Conservation (phyloP, 768 basidiomycete genomes). For the Phlegmacium glaucopus region DNA sequence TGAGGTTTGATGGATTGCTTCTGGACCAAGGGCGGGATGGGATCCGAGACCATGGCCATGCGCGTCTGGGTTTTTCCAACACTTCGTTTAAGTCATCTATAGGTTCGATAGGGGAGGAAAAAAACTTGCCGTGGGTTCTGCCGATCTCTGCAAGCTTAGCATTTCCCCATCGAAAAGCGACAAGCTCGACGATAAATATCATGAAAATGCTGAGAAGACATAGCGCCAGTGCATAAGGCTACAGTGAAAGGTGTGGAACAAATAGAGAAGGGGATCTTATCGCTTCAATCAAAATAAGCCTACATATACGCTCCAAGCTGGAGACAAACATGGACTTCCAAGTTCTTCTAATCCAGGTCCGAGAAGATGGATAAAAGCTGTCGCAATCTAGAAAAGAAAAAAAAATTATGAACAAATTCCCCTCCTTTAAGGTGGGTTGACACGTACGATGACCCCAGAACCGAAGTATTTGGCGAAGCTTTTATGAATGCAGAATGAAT, state of each 20-base stretch:
- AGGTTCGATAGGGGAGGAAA: constrained; percentile 4
- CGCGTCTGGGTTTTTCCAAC: constrained; percentile 40
- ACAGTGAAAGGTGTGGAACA: neutral
- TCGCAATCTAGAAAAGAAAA: constrained; percentile 73
- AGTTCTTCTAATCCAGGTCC: constrained; percentile 73
- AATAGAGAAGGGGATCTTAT: neutral
- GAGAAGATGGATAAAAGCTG: constrained; percentile 84
- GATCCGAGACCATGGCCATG: constrained; percentile 63
- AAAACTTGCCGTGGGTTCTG: constrained; percentile 50
- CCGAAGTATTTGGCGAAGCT: constrained; percentile 91
- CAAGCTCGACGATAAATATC: constrained; percentile 82
- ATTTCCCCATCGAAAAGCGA: constrained; percentile 86
- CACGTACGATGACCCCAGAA: constrained; percentile 79
- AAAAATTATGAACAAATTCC: constrained; percentile 5
- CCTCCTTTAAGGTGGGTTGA: constrained; percentile 7
- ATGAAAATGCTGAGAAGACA: constrained; percentile 77
- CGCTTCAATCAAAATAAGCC: constrained; percentile 27
- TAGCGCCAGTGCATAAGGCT: constrained; percentile 84
- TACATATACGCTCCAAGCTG: constrained; percentile 75
- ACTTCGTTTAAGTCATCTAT: neutral
- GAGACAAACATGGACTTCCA: constrained; percentile 61
- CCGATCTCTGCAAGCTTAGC: constrained; percentile 67
- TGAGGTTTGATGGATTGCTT: constrained; percentile 25
- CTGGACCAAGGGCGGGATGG: constrained; percentile 72
- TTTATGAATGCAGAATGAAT: constrained; percentile 8